Conservation (phyloP, 2,329 filamentous ascomycete genomes). For the Colletotrichum sidae region DNA sequence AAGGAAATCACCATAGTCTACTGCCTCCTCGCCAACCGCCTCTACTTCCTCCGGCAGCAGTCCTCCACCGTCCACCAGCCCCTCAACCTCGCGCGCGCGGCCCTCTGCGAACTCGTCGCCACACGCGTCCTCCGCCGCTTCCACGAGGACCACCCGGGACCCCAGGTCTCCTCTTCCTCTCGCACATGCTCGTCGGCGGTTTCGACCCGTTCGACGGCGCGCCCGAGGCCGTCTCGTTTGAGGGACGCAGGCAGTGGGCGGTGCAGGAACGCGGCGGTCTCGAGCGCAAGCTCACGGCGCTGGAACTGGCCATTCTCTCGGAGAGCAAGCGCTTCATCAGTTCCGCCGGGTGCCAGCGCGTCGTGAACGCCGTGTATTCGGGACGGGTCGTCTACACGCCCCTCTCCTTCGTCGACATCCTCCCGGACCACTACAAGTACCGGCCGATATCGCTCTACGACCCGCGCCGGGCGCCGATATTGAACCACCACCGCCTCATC, state of each 20-base stretch:
- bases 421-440: constrained; percentile 79
- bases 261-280: constrained; percentile 52
- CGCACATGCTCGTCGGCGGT: constrained; percentile 76
- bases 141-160: constrained; percentile 74
- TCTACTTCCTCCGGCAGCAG: constrained; percentile 77
- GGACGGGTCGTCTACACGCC: constrained; percentile 79
- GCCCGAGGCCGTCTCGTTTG: constrained; percentile 64
- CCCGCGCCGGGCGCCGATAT: constrained; percentile 70
- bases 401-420: constrained; percentile 76
- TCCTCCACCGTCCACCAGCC: constrained; percentile 74
- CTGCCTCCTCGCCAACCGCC: constrained; percentile 77
- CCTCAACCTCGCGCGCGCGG: constrained; percentile 75
- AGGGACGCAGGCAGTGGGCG: constrained; percentile 49
- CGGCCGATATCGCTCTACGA: constrained; percentile 78
- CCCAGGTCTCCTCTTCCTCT: constrained; percentile 70
- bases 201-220: constrained; percentile 80
- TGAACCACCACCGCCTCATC: constrained; percentile 79
- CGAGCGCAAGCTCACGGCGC: constrained; percentile 71
- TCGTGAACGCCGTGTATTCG: constrained; percentile 77
- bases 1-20: constrained; percentile 77
- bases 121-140: constrained; percentile 74
- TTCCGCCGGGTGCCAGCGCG: constrained; percentile 74
- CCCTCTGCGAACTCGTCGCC: constrained; percentile 76
- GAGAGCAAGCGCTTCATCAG: constrained; percentile 77
- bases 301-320: constrained; percentile 79